Percentiles rank a stretch among this genome's conserved stretches.
Evolutionary conservation across 805 yeast genomes (phyloP).

Genomic region (Candida hispaniensis): DNA sequence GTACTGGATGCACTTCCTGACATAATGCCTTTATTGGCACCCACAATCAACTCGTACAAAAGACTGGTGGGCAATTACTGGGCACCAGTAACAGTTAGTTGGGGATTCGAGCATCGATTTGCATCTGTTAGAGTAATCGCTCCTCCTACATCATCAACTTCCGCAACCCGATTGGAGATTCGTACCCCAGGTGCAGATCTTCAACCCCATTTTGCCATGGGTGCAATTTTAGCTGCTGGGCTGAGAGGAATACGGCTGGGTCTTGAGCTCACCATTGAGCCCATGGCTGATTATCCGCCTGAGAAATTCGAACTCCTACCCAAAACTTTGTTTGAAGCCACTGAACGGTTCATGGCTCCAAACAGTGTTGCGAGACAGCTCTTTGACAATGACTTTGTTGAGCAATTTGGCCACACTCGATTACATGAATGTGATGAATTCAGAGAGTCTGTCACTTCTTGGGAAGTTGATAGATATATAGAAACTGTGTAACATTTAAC

Average conservation of each 20-base stretch:
- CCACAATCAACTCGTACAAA: conserved; percentile 30
- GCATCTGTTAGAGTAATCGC: conserved; percentile 29
- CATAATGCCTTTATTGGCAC: conserved; percentile 31
- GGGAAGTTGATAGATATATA: conserved; percentile 29
- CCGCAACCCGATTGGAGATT: conserved; percentile 28
- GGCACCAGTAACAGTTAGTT: conserved; percentile 31
- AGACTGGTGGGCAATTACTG: conserved; percentile 29
- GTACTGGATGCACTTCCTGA: conserved; percentile 27
- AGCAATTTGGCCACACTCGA: conserved; percentile 28
- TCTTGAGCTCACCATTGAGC: conserved; percentile 23
- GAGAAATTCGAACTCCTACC: conserved; percentile 25
- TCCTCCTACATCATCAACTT: conserved; percentile 23
- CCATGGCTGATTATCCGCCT: conserved; percentile 23
- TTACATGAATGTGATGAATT: conserved; percentile 25
- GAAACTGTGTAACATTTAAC: conserved; percentile 28
- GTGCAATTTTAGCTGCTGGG: conserved; percentile 29
- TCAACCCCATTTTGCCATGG: conserved; percentile 29
- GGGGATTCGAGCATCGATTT: conserved; percentile 30
- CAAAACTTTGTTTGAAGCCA: conserved; percentile 23
- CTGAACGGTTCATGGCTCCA: conserved; percentile 22
- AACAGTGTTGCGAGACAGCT: conserved; percentile 28
- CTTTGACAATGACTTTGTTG: conserved; percentile 32
- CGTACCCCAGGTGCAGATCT: conserved; percentile 32
- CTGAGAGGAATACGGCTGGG: conserved; percentile 26
- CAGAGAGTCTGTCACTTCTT: conserved; percentile 29